phyloP scores from a whole-genome alignment of 1,139 yeast species.

The Yamadazyma sp. region DNA sequence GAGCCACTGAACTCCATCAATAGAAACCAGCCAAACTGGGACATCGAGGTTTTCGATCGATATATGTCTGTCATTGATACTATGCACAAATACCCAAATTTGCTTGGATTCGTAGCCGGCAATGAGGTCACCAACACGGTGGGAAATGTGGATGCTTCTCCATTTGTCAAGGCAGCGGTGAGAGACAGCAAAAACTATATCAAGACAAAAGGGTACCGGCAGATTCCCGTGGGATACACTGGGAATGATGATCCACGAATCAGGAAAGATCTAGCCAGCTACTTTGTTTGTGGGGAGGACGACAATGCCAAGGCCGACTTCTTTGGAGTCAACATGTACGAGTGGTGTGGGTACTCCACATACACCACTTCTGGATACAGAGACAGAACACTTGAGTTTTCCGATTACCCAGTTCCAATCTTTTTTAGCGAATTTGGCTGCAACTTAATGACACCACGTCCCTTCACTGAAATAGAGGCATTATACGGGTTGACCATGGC shows the following conservation, averaged over 20 bases:
- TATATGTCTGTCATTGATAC: conserved; percentile 52
- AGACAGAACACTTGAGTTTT: conserved; percentile 51
- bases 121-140: conserved; percentile 58
- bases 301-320: conserved; percentile 41
- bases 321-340: conserved; percentile 62
- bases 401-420: conserved; percentile 50
- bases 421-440: conserved; percentile 68
- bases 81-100: conserved; percentile 47
- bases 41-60: conserved; percentile 30
- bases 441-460: conserved; percentile 52
- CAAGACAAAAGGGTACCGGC: conserved; percentile 38
- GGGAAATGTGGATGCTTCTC: conserved; percentile 51
- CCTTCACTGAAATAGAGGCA: conserved; percentile 51
- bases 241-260: conserved; percentile 58
- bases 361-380: conserved; percentile 56
- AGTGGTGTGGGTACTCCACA: conserved; percentile 67
- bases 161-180: conserved; percentile 63
- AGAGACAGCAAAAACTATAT: conserved; percentile 57
- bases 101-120: conserved; percentile 61
- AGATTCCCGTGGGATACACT: conserved; percentile 62
- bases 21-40: conserved; percentile 52
- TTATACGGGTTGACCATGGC: conserved; percentile 36
- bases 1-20: conserved; percentile 54
- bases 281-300: conserved; percentile 47
- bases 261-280: conserved; percentile 45